Evolutionary conservation across 805 yeast species (phyloP), one percentile per base, ranked within the genome.

Genomic region (Tetrapisispora namnaoensis): DNA sequence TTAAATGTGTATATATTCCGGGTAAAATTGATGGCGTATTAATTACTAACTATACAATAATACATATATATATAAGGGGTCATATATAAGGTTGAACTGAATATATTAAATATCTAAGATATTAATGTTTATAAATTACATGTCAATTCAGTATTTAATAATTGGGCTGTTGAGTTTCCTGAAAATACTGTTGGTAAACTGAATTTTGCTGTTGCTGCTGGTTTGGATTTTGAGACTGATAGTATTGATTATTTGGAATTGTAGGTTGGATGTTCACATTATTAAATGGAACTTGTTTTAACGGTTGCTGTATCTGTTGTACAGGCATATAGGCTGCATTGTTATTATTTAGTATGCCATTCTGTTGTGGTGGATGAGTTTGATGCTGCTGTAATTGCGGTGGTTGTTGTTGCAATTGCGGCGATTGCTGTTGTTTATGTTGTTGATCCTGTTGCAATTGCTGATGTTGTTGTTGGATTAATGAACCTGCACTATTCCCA

Each of bases 111-210:
- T 40, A 40, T 34, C 32, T 37, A 46, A 16, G 22, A 34, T 10
- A 36, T 38, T 16, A 38, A 34, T 4, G 22, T 46, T 37, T 37
- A 39, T 42, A 47, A 27, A 27, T 37, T 13, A 41, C 38, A 28
- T 17, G 6, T 42, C 13, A 14, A 38, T 38, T 4, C 14, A 21
- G 41, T 38, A 20, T 20, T 20, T 21, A 42, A 32, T 42, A 42
- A 16, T 42, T 42, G 20, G 37, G n/a, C 63, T 77, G 83, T 61
- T 77, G 82, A 49, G 76, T 72, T 62, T 75, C 76, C 54, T 76
- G 74, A 60, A 81, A 78, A 65, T 80, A 82, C 55, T 79, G 83
- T 63, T 80, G 82, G 56, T 80, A 79, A 46, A 78, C 83, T 51
- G 75, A 74, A 47, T 74, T 70, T 55, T 72, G 76, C 47, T 77